These are phyloP conservation scores for Spergularia bocconei DNA, from an alignment of 148 eudicot genomes.

Conservation along the genomic window DNA sequence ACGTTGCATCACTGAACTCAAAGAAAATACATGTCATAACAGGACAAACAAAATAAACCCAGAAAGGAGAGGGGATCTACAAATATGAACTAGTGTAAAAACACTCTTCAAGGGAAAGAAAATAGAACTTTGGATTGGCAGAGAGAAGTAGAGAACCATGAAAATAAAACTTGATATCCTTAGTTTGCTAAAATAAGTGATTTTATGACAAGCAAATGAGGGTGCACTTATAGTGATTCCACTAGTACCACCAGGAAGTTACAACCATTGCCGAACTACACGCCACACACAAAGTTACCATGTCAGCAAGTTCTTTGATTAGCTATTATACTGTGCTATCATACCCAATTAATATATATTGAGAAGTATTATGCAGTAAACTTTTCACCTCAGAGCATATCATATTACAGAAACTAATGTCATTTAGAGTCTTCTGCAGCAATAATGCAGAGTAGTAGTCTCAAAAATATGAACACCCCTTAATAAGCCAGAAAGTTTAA, in stretches of 20 bases:
- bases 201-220: neutral
- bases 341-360: neutral
- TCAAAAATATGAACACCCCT: neutral
- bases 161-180: neutral
- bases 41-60: neutral
- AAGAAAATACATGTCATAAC: neutral
- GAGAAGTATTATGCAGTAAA: neutral
- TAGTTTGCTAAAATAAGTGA: neutral
- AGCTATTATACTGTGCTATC: neutral
- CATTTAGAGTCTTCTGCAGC: neutral
- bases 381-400: neutral
- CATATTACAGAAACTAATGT: neutral
- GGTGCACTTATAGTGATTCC: neutral
- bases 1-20: slow-evolving; percentile 71
- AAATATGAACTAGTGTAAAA: neutral
- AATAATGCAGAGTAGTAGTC: neutral
- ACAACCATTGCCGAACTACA: neutral
- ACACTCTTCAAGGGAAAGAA: neutral
- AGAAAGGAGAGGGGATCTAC: slow-evolving; percentile 18
- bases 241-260: neutral
- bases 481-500: neutral
- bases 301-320: neutral
- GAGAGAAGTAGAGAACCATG: neutral
- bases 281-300: neutral
- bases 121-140: neutral